phyloP scores from a whole-genome alignment of 169 alveolate genomes.

The Theileria parva region DNA sequence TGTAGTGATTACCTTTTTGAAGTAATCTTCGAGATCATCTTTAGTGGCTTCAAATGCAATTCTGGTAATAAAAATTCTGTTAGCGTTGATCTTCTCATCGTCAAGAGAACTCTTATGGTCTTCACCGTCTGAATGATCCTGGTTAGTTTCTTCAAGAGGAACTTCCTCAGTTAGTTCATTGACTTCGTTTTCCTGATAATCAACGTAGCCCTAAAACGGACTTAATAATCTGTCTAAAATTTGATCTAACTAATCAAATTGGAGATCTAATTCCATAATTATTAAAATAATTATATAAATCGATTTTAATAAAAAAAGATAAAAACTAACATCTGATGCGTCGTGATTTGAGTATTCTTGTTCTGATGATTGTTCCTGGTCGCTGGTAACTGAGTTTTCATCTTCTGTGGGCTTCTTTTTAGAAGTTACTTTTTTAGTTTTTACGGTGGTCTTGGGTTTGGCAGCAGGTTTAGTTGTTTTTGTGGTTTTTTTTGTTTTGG shows the following conservation, averaged over 20 bases:
- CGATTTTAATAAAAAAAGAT: neutral
- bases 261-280: neutral
- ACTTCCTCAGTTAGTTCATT: neutral
- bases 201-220: neutral
- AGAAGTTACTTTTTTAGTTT: slow-evolving; percentile 21
- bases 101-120: slow-evolving; percentile 15
- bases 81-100: slow-evolving; percentile 48
- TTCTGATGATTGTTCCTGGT: neutral
- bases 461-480: slow-evolving; percentile 26
- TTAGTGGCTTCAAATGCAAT: slow-evolving; percentile 73
- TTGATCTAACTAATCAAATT: neutral
- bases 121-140: slow-evolving; percentile 2
- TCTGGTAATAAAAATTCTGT: slow-evolving; percentile 71
- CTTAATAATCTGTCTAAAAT: neutral
- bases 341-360: slow-evolving; percentile 5
- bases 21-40: slow-evolving; percentile 72
- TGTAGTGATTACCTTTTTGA: slow-evolving; percentile 45
- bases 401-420: slow-evolving; percentile 38
- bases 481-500: slow-evolving; percentile 31
- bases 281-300: neutral
- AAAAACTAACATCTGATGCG: slow-evolving; percentile 13
- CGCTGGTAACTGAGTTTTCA: slow-evolving; percentile 10
- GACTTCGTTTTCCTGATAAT: neutral
- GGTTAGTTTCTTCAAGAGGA: neutral
- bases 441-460: slow-evolving; percentile 15